A percentile compares a stretch with the other conserved stretches of the same genome.
Conservation (phyloP, 805 yeast genomes). For the Lipomyces anomalus region DNA sequence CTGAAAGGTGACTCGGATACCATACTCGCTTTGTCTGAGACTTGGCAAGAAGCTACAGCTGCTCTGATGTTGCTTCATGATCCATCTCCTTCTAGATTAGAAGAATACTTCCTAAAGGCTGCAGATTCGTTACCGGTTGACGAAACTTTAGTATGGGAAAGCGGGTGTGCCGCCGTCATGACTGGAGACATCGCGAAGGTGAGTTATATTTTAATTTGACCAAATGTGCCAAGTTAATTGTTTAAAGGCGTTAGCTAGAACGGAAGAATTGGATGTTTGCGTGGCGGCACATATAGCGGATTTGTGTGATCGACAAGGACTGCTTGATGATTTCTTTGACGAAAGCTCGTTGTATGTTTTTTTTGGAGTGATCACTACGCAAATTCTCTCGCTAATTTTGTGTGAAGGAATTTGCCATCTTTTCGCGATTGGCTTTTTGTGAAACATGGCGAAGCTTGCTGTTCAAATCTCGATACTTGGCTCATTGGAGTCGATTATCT, state of each 20-base stretch:
- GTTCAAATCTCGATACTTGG: slow-evolving; percentile 20
- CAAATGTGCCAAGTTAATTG: not conserved
- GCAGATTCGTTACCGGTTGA: slow-evolving; percentile 27
- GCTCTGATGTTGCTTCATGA: slow-evolving; percentile 31
- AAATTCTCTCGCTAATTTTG: slow-evolving; percentile 1
- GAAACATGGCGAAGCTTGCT: slow-evolving; percentile 27
- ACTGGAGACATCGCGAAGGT: slow-evolving; percentile 27
- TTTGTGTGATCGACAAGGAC: slow-evolving; percentile 28
- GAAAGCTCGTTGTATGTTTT: slow-evolving; percentile 13
- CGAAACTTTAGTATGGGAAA: slow-evolving; percentile 27
- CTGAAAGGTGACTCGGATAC: slow-evolving; percentile 30
- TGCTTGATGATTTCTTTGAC: slow-evolving; percentile 28
- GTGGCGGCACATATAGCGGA: slow-evolving; percentile 31
- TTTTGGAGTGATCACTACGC: not conserved
- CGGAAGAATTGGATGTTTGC: slow-evolving; percentile 28
- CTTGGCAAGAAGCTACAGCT: slow-evolving; percentile 34
- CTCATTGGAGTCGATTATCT: slow-evolving; percentile 29
- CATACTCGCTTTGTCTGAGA: slow-evolving; percentile 23
- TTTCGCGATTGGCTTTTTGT: slow-evolving; percentile 27
- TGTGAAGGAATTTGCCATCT: slow-evolving; percentile 12
- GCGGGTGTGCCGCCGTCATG: slow-evolving; percentile 29
- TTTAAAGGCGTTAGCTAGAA: slow-evolving; percentile 10
- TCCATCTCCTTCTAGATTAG: slow-evolving; percentile 27
- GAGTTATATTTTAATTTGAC: not conserved
- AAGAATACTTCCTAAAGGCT: slow-evolving; percentile 28